Percentiles rank a stretch among this genome's conserved stretches.
Conservation (phyloP, 345 rosid genomes). For the Citrus reticulata region DNA sequence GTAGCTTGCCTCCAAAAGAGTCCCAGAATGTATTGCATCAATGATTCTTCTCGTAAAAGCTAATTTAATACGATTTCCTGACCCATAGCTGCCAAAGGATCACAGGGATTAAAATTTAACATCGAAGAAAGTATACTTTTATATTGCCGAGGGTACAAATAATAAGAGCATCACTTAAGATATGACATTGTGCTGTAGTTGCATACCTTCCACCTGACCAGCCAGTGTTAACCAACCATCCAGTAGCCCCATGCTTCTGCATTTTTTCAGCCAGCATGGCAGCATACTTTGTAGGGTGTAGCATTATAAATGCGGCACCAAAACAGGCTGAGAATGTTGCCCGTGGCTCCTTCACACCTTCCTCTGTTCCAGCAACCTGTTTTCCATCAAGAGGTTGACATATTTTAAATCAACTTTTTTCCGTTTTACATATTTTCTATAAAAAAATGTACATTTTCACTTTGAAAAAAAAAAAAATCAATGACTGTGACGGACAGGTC, state of each 20-base stretch:
- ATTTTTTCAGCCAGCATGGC: conserved; percentile 94
- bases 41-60: conserved; percentile 82
- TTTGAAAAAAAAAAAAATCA: too few species aligned
- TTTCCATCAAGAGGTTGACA: neutral
- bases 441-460: neutral
- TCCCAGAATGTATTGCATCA: conserved; percentile 81
- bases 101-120: neutral
- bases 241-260: conserved; percentile 84
- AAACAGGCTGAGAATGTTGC: conserved; percentile 97
- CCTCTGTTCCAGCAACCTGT: conserved; percentile 94
- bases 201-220: conserved; percentile 94
- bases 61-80: conserved; percentile 77
- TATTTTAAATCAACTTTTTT: neutral
- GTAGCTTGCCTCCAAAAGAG: conserved; percentile 54
- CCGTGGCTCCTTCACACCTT: conserved; percentile 80
- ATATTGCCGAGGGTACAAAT: neutral
- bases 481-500: neutral
- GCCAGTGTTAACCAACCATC: conserved; percentile 96
- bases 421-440: neutral
- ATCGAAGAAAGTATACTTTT: neutral
- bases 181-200: neutral
- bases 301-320: conserved; percentile 93
- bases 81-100: conserved; percentile 53
- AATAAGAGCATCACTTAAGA: neutral
- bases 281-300: conserved; percentile 92